Conservation (phyloP, 495 filamentous ascomycete species). For the Durotheca rogersii region DNA sequence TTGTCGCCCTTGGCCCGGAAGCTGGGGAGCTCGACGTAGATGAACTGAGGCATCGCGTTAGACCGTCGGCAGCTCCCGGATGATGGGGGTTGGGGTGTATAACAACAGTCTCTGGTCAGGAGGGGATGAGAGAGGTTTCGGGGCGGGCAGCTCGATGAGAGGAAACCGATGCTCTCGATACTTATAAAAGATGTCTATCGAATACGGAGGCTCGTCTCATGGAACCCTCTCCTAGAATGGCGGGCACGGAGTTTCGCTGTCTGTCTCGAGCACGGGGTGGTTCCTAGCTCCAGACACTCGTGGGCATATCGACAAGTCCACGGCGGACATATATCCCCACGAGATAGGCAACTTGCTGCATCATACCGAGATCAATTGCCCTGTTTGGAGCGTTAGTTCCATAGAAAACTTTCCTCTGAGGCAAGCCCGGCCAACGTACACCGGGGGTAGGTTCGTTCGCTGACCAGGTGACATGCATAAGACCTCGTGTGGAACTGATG, state of each 20-base stretch:
- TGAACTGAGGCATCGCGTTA: slow-evolving; percentile 28
- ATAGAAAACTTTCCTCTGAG: neutral
- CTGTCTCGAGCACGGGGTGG: neutral
- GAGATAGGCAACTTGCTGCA: slow-evolving; percentile 15
- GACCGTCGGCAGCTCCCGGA: too few species aligned
- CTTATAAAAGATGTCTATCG: neutral
- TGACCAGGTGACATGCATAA: slow-evolving; percentile 10
- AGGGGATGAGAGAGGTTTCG: neutral
- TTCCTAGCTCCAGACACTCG: slow-evolving; percentile 2
- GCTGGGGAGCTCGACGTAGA: slow-evolving; percentile 36
- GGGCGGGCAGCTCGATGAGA: neutral
- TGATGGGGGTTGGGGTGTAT: too few species aligned
- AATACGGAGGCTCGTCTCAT: neutral
- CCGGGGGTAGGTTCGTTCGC: slow-evolving; percentile 11
- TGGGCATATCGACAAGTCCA: slow-evolving; percentile 11
- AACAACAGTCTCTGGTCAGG: neutral
- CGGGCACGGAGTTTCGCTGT: neutral
- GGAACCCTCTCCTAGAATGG: neutral
- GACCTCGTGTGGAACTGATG: slow-evolving; percentile 17
- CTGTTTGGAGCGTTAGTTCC: slow-evolving; percentile 1
- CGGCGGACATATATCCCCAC: slow-evolving; percentile 3
- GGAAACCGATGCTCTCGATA: neutral
- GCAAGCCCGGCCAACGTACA: slow-evolving; percentile 10
- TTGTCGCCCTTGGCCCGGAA: slow-evolving; percentile 32
- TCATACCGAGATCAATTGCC: slow-evolving; percentile 10